Percentiles rank a stretch among this genome's conserved stretches.
Evolutionary conservation across 345 rosid genomes (phyloP).

Genomic region (Acer saccharum): DNA sequence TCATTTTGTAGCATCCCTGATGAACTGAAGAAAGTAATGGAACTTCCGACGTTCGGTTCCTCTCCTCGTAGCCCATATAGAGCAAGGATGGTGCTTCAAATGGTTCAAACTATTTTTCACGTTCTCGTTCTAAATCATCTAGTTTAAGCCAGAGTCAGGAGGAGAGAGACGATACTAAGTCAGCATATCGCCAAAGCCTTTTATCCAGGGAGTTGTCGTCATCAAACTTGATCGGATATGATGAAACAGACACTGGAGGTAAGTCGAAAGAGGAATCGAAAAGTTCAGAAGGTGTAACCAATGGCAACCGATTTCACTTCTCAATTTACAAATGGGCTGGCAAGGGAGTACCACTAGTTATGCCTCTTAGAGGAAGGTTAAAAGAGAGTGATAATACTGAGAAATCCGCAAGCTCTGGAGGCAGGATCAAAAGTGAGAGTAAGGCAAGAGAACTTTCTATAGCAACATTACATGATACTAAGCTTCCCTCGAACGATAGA

Average conservation of each 20-base stretch:
- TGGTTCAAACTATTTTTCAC: slow-evolving; percentile 29
- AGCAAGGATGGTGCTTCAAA: slow-evolving; percentile 41
- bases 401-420: slow-evolving; percentile 33
- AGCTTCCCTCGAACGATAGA: neutral
- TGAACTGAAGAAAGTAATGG: slow-evolving; percentile 48
- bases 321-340: slow-evolving; percentile 95
- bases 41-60: slow-evolving; percentile 62
- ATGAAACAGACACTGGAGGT: slow-evolving; percentile 29
- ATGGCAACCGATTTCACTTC: slow-evolving; percentile 64
- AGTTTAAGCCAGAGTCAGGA: slow-evolving; percentile 36
- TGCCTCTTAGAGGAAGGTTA: slow-evolving; percentile 45
- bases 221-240: slow-evolving; percentile 21
- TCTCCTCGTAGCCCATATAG: slow-evolving; percentile 32
- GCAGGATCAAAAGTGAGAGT: slow-evolving; percentile 30
- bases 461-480: slow-evolving; percentile 20
- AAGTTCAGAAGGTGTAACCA: slow-evolving; percentile 26
- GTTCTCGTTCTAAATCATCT: slow-evolving; percentile 55
- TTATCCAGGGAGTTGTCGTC: slow-evolving; percentile 36
- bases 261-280: slow-evolving; percentile 30
- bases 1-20: slow-evolving; percentile 60
- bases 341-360: slow-evolving; percentile 55
- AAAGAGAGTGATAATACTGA: slow-evolving; percentile 44
- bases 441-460: slow-evolving; percentile 11
- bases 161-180: slow-evolving; percentile 26
- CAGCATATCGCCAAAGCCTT: slow-evolving; percentile 31